Base-by-base conservation (phyloP, 1,139 yeast genomes). In the Yamadazyma aaseri region DNA sequence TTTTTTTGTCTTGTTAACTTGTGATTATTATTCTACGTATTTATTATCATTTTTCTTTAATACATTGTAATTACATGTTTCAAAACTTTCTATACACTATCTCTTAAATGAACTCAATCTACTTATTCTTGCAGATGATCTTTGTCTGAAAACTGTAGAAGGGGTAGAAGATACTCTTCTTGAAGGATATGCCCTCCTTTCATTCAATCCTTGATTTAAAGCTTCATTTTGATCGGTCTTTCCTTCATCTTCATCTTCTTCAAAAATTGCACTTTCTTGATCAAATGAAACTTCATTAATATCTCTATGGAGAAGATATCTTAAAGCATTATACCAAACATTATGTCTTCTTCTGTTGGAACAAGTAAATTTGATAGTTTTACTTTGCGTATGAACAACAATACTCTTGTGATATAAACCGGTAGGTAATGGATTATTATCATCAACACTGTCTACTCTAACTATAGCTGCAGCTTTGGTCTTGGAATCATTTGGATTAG, bases 401-500 rank as follows among this genome's bases (percentile, higher is more conserved):
- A 92, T 81, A 53, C 94, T 82, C 71, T 85, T 86, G 57, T 86
- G 87, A 56, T 85, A 85, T 29, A 92, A 63, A 0, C 97, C 97
- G 0, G 95, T 83, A 3, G 97, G 97, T 40, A 85, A 67, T 9
- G 96, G 96, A 55, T 87, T 90, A 46, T 80, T 74, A 54, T 92
- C 97, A 10, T 78, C 82, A 5, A 87, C 85, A 45, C 89, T 81
- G 51, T 82, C 84, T 23, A 90, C 94, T 6, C 80, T 73, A 9
- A 82, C 59, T 38, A 92, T 89, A 1, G 96, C 92, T 31, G 89
- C 83, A 16, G 95, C 90, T 50, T 83, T 78, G 5, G 90, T 81
- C 50, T 73, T 80, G 31, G 75, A 76, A 6, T 73, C 71, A 1
- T 81, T 65, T 10, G 89, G 85, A 46, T 81, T 81, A 6, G 82